Conservation (phyloP, 306 rosid genomes). For the Cucumis melo region DNA sequence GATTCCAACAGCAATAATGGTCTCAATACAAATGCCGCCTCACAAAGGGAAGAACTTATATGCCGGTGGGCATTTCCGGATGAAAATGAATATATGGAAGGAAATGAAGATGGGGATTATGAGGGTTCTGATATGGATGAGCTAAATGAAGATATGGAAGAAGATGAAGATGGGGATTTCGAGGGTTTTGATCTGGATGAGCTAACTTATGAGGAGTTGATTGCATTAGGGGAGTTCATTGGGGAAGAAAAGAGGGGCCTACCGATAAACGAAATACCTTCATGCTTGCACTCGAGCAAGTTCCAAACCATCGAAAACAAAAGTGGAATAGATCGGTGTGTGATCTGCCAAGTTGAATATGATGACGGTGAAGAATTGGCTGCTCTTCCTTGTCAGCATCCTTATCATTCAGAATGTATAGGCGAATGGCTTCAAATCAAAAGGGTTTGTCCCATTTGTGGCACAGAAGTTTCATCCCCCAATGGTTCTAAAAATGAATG, state of each 20-base stretch:
- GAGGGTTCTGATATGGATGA: conserved; percentile 45
- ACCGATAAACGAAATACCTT: conserved; percentile 36
- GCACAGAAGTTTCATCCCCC: conserved; percentile 35
- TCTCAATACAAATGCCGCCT: conserved; percentile 11
- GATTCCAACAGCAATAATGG: conserved; percentile 17
- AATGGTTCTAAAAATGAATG: background rate
- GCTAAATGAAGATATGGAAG: conserved; percentile 14
- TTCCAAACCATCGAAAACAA: conserved; percentile 11
- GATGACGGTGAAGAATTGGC: conserved; percentile 49
- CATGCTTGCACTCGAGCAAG: conserved; percentile 30
- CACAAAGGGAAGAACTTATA: conserved; percentile 21
- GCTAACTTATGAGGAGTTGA: conserved; percentile 60
- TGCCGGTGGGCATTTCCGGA: conserved; percentile 25
- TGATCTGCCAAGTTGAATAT: conserved; percentile 76
- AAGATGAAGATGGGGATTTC: background rate
- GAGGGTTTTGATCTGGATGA: conserved; percentile 46
- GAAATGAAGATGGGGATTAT: background rate
- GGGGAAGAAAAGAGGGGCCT: conserved; percentile 74
- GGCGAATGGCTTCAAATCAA: conserved; percentile 71
- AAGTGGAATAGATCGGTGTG: conserved; percentile 49
- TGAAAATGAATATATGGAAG: conserved; percentile 27
- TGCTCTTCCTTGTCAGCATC: conserved; percentile 65
- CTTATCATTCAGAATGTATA: conserved; percentile 72
- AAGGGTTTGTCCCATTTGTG: conserved; percentile 79
- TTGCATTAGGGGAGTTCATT: conserved; percentile 59